Percentiles rank a stretch among this genome's conserved stretches.
These are phyloP conservation scores for Mycena indigotica DNA, from an alignment of 768 basidiomycete species.

Conservation along the genomic window DNA sequence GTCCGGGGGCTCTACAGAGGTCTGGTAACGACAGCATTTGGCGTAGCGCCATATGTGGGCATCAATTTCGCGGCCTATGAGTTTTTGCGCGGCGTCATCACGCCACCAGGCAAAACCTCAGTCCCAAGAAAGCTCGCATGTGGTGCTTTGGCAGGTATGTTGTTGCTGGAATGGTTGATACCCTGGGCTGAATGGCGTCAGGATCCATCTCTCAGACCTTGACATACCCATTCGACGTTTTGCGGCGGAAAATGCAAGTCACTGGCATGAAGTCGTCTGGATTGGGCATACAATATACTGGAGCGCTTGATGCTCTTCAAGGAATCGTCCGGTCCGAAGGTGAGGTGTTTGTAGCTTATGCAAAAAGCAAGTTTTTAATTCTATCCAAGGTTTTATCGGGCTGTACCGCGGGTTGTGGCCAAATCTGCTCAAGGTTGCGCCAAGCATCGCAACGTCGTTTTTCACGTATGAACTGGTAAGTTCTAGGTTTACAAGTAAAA, in stretches of 20 bases:
- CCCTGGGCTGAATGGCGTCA: conserved; percentile 27
- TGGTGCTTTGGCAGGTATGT: conserved; percentile 82
- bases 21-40: conserved; percentile 78
- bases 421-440: conserved; percentile 67
- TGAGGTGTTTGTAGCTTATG: conserved; percentile 25
- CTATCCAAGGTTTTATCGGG: conserved; percentile 36
- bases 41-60: conserved; percentile 88
- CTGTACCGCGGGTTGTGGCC: conserved; percentile 89
- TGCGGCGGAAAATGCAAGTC: conserved; percentile 81
- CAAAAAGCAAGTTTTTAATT: not conserved
- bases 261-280: conserved; percentile 69
- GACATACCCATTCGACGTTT: conserved; percentile 97
- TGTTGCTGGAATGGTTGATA: conserved; percentile 2
- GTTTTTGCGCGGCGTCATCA: conserved; percentile 69
- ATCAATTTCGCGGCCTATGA: conserved; percentile 97
- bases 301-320: conserved; percentile 76
- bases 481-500: conserved; percentile 7
- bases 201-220: conserved; percentile 92
- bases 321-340: conserved; percentile 77
- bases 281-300: conserved; percentile 68
- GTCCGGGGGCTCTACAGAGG: conserved; percentile 86
- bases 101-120: conserved; percentile 77
- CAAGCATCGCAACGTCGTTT: conserved; percentile 82
- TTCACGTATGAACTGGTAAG: conserved; percentile 75
- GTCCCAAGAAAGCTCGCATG: conserved; percentile 74